A percentile compares a stretch with the other conserved stretches of the same genome.
Conservation (phyloP, 495 filamentous ascomycete species). For the Aspergillus nanangensis region DNA sequence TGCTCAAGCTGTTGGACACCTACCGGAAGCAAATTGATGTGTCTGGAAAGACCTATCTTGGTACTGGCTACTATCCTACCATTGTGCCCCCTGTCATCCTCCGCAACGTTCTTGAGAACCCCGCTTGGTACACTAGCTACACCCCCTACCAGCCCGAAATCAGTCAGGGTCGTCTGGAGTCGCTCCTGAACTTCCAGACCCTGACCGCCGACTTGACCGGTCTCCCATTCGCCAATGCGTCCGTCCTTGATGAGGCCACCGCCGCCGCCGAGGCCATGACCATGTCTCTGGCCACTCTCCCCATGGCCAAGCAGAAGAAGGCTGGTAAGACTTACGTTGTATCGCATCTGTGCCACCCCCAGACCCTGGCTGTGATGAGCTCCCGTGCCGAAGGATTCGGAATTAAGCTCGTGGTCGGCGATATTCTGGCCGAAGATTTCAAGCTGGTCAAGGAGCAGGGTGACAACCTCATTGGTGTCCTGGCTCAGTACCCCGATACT, state of each 20-base stretch:
- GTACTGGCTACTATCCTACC: constrained; percentile 84
- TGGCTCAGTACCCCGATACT: constrained; percentile 94
- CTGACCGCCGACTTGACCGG: constrained; percentile 86
- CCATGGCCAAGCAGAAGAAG: constrained; percentile 67
- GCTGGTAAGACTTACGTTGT: constrained; percentile 78
- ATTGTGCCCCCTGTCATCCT: constrained; percentile 88
- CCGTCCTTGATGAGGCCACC: constrained; percentile 88
- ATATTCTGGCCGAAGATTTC: constrained; percentile 61
- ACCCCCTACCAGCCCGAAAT: constrained; percentile 99
- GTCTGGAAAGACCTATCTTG: constrained; percentile 63
- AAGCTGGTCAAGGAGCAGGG: constrained; percentile 67
- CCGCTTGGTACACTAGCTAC: constrained; percentile 98
- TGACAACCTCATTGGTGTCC: constrained; percentile 81
- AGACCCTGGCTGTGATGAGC: constrained; percentile 81
- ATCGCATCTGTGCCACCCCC: constrained; percentile 77
- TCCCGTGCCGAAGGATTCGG: constrained; percentile 93
- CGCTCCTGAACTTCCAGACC: constrained; percentile 95
- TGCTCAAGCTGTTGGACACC: constrained; percentile 57
- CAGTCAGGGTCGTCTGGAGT: constrained; percentile 90
- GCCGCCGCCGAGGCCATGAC: constrained; percentile 98
- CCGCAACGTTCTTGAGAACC: constrained; percentile 88
- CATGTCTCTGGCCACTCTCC: constrained; percentile 75
- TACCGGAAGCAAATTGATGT: constrained; percentile 64
- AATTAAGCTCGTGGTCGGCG: constrained; percentile 69
- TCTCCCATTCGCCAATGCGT: constrained; percentile 89